Base-by-base conservation (phyloP, 345 rosid genomes). In the Toxicodendron radicans region DNA sequence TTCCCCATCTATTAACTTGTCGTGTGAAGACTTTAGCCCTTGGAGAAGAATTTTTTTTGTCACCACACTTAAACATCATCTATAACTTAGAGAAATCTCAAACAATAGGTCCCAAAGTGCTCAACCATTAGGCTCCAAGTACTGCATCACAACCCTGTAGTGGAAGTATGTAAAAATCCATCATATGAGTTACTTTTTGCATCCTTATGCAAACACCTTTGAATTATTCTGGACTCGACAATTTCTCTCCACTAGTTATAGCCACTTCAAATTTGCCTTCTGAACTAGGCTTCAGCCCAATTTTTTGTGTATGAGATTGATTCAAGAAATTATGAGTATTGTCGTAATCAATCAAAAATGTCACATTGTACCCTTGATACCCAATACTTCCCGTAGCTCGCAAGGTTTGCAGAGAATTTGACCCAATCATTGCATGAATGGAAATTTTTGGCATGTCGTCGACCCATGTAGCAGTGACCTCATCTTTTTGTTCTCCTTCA, bases 51-150 rank as follows among this genome's bases (percentile, higher is more conserved):
- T 60, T 1, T 23, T 30, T 43, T n/a, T 74, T 17, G n/a, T 33
- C 58, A 10, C 24, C 48, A 24, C 43, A 2, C 14, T 24, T 17
- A 10, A 65, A 74, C 27, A 16, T 43, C 72, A 74, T 66, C 0
- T 0, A 35, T 27, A 74, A 21, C 6, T 58, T 65, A 23, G 72
- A 35, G 21, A 73, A 65, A 65, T 65, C 64, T 53, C 56, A 73
- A 18, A 54, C 23, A 54, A 73, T 56, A 10, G 23, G 60, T 4
- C 59, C 51, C 11, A 72, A 72, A 0, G 59, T 72, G 5, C 24
- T 67, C 13, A 51, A 13, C 58, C 71, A 67, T 51, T 67, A 58
- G 16, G 24, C 23, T 32, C 43, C 27, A 13, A 32, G 17, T 14
- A 71, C 35, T 0, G 3, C 21, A 59, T 24, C 41, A 59, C 38